Base-by-base conservation (phyloP, 352 stramenopile species). In the Pythium aphanidermatum region DNA sequence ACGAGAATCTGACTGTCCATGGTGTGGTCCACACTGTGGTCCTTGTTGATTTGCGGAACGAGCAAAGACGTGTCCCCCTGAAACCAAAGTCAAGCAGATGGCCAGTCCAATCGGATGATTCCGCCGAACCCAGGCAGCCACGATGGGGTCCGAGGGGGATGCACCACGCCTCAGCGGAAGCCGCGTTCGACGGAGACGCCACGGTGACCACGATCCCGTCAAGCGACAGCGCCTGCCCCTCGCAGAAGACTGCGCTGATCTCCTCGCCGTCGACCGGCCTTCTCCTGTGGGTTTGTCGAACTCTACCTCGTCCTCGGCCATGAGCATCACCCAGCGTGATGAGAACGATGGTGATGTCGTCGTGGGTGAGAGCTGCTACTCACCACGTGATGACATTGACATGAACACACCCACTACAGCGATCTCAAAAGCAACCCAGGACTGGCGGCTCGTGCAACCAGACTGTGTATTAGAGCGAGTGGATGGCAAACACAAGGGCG, bases 371-470 rank as follows among this genome's bases (percentile, higher is more conserved):
- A 38, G 33, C 33, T 39, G 33, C 33, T 20, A 13, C 13, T 39
- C 41, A 29, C 41, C 29, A 1, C 27, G 17, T n/a, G 33, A 39
- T n/a, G 51, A 53, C 44, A 38, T 54, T 14, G 51, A 60, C 9
- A 52, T 48, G 51, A 32, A 32, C 25, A 60, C 31, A 7, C 44
- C 38, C 8, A 49, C 38, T 12, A 30, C 41, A 14, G 28, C 46
- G 20, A 29, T 16, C 6, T 7, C 37, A 2, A 45, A 27, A 23
- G 19, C 33, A 12, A 35, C 35, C 28, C 35, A 52, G 34, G 26
- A 24, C 14, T 25, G 16, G n/a, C 26, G 44, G 44, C 25, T 52
- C 33, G 44, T 35, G 32, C 44, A 28, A 38, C 10, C 28, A n/a
- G n/a, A n/a, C n/a, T n/a, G n/a, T n/a, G n/a, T n/a, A n/a, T n/a